A percentile compares a stretch with the other conserved stretches of the same genome.
Evolutionary conservation across 1,284 basidiomycete species (phyloP).

Genomic region (Naganishia cerealis): DNA sequence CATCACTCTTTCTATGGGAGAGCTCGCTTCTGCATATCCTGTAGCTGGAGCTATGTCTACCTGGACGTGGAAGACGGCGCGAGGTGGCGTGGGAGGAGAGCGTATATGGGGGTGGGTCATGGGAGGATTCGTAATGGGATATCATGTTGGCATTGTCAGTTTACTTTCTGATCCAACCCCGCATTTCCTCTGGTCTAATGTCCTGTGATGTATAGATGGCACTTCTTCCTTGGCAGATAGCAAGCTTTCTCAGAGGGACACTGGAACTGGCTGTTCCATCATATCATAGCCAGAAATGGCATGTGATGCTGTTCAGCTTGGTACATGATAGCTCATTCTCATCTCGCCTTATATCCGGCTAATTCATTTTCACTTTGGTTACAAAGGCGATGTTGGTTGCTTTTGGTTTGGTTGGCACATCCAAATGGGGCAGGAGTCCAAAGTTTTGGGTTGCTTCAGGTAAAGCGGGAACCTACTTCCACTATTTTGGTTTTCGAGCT

Average conservation of each 20-base stretch:
- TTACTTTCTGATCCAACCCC: background rate
- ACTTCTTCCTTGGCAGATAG: constrained; percentile 47
- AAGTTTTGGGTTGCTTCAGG: constrained; percentile 47
- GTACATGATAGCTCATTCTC: constrained; percentile 34
- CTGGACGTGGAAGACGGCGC: constrained; percentile 52
- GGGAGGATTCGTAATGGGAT: constrained; percentile 50
- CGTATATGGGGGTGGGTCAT: constrained; percentile 53
- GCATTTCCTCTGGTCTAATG: background rate
- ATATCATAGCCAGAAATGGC: constrained; percentile 44
- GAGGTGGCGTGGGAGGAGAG: constrained; percentile 50
- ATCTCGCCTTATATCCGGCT: background rate
- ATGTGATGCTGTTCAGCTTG: constrained; percentile 47
- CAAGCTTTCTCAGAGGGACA: constrained; percentile 46
- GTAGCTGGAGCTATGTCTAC: constrained; percentile 53
- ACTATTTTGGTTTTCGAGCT: background rate
- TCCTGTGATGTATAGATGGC: constrained; percentile 38
- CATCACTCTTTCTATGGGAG: constrained; percentile 47
- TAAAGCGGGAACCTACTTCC: constrained; percentile 24
- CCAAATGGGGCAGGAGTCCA: constrained; percentile 45
- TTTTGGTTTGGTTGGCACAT: constrained; percentile 45
- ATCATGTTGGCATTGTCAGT: constrained; percentile 51
- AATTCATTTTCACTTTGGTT: background rate
- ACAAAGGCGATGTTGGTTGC: constrained; percentile 43
- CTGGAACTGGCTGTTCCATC: constrained; percentile 43
- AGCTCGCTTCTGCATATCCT: constrained; percentile 52